Evolutionary conservation across 805 yeast genomes (phyloP), one percentile per base, ranked within the genome.

Genomic region (Clavispora carvajalis): DNA sequence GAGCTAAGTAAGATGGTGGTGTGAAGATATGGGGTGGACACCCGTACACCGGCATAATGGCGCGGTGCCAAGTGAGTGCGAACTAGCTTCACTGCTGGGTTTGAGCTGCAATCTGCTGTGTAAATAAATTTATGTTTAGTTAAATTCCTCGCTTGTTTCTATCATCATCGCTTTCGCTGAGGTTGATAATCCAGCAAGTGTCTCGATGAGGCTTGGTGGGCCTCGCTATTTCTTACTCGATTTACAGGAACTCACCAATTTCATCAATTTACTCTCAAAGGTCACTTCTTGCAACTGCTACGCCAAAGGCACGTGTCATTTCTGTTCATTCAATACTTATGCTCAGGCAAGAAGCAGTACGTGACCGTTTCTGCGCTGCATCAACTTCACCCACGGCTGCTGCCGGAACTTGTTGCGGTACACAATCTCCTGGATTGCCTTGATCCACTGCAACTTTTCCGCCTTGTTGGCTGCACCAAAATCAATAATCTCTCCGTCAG

Each of bases 401-500:
- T 79, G 79, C 39, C 82, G 76, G 53, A 76, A 73, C 48, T 65
- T 69, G 58, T 80, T 80, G 48, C 73, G 64, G 40, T 67, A 68
- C 10, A 82, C 73, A 15, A 83, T 74, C 36, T 67, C 67, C 43
- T 80, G 80, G 42, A 90, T 60, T 1, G 71, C 59, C 3, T 60
- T 51, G 38, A 83, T 74, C 98, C 97, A 91, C 39, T 67, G 64
- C 23, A 62, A 56, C 62, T 80, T 83, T 36, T 79, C 83, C 13
- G 59, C 67, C 34, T 66, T 71, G 33, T 80, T 77, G 39, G 87
- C 93, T 13, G 96, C 91, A n/a, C 85, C 86, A 59, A 91, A 86
- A 48, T 80, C 85, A 38, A 90, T 84, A 3, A 77, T 67, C 60
- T 90, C 97, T 5, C 87, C 90, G 56, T 90, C 85, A 31, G 77